phyloP scores from a whole-genome alignment of 2,329 filamentous ascomycete species.

The Pseudopithomyces chartarum region DNA sequence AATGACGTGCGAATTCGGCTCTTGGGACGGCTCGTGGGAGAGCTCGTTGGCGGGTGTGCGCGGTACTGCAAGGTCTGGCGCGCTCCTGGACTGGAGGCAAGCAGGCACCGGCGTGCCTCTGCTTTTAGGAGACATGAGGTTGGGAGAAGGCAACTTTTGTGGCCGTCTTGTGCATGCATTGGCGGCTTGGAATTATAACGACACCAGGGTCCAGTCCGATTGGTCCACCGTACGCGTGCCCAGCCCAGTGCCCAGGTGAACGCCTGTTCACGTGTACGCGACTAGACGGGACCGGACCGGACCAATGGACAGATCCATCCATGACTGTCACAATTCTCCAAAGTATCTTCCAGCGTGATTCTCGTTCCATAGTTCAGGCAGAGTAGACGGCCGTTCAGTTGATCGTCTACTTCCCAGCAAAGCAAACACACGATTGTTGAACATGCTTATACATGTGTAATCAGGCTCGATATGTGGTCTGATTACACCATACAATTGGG shows the following conservation, averaged over 20 bases:
- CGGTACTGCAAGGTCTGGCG: conserved; percentile 53
- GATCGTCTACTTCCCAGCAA: too few relatives aligned
- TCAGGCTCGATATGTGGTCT: too few relatives aligned
- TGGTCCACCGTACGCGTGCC: neutral
- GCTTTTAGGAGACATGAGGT: conserved; percentile 51
- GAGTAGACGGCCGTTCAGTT: too few relatives aligned
- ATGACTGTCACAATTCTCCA: neutral
- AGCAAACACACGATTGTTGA: too few relatives aligned
- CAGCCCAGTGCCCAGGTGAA: neutral
- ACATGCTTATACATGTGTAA: too few relatives aligned
- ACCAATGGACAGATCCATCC: neutral
- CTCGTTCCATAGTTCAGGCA: too few relatives aligned
- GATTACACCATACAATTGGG: too few relatives aligned
- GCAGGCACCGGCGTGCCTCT: conserved; percentile 46
- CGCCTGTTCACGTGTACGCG: neutral
- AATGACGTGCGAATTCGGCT: conserved; percentile 16
- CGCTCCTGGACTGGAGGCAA: conserved; percentile 53
- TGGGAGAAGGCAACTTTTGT: neutral
- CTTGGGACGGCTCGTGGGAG: conserved; percentile 8
- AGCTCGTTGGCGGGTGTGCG: conserved; percentile 31
- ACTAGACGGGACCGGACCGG: too few relatives aligned
- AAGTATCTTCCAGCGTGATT: too few relatives aligned
- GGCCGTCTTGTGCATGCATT: neutral
- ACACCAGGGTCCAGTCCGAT: neutral
- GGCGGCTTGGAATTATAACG: neutral